These are phyloP conservation scores for Chimonanthus salicifolius DNA, from an alignment of 164 flowering plant genomes.

Conservation along the genomic window DNA sequence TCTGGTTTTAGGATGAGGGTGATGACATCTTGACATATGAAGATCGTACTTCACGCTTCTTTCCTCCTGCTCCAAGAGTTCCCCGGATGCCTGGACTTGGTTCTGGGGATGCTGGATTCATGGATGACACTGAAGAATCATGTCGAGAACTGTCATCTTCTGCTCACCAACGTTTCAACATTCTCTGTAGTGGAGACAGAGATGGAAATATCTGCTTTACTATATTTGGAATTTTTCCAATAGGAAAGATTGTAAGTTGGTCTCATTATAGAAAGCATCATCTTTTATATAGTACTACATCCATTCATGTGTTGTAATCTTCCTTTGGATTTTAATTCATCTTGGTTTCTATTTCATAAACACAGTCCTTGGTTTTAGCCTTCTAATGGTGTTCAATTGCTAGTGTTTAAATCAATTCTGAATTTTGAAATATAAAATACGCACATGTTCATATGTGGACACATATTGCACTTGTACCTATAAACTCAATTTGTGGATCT, in stretches of 20 bases:
- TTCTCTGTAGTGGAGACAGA: constrained; percentile 84
- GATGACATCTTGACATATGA: constrained; percentile 46
- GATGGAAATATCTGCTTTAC: constrained; percentile 85
- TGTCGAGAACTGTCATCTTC: constrained; percentile 63
- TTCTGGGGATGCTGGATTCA: constrained; percentile 69
- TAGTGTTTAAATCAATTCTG: no score
- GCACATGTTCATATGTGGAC: no score
- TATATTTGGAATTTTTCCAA: constrained; percentile 91
- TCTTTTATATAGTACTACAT: not conserved
- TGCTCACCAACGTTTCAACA: constrained; percentile 68
- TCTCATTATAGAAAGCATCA: not conserved
- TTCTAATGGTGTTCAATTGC: no score
- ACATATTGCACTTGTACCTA: no score
- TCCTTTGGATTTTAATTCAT: not conserved
- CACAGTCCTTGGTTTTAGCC: not conserved
- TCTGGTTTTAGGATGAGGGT: constrained; percentile 40
- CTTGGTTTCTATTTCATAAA: not conserved
- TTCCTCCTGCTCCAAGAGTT: constrained; percentile 89
- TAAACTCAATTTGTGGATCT: not conserved
- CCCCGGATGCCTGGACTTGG: constrained; percentile 82
- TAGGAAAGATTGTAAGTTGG: constrained; percentile 80
- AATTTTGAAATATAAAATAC: no score
- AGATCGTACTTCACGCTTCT: constrained; percentile 83
- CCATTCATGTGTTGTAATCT: not conserved
- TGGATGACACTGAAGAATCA: constrained; percentile 74